phyloP scores from a whole-genome alignment of 805 yeast genomes.

The Wickerhamomyces queroliae region DNA sequence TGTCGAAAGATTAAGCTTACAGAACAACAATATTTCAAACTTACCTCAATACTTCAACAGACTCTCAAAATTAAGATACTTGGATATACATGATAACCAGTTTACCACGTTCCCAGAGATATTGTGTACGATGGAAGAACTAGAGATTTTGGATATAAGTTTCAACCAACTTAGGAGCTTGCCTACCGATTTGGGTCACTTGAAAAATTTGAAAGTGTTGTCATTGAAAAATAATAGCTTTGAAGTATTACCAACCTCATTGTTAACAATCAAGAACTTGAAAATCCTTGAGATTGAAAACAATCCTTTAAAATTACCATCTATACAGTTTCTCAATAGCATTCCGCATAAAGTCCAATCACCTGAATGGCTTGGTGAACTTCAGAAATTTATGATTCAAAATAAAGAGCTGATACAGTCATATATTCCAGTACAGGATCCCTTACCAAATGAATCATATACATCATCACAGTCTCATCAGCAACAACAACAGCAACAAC shows the following conservation, averaged over 20 bases:
- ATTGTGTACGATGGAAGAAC: slow-evolving; percentile 29
- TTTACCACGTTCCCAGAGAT: slow-evolving; percentile 48
- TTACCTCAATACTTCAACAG: slow-evolving; percentile 43
- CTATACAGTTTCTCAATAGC: slow-evolving; percentile 31
- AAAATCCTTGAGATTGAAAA: slow-evolving; percentile 54
- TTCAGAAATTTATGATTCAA: slow-evolving; percentile 7
- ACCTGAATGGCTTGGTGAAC: slow-evolving; percentile 36
- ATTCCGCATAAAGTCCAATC: slow-evolving; percentile 29
- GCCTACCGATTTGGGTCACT: slow-evolving; percentile 35
- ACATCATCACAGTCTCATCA: neutral
- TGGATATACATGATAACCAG: slow-evolving; percentile 62
- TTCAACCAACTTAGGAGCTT: slow-evolving; percentile 44
- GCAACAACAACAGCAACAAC: slow-evolving; percentile 2
- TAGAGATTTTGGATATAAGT: slow-evolving; percentile 66
- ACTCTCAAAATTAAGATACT: slow-evolving; percentile 43
- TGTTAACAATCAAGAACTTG: slow-evolving; percentile 46
- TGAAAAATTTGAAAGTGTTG: slow-evolving; percentile 47
- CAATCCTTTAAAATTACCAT: slow-evolving; percentile 54
- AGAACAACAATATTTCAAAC: slow-evolving; percentile 40
- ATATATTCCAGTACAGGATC: neutral
- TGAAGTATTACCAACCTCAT: slow-evolving; percentile 44
- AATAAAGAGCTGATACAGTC: slow-evolving; percentile 1
- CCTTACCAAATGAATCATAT: neutral
- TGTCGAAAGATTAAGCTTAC: slow-evolving; percentile 48
- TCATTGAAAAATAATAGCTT: slow-evolving; percentile 56